A percentile compares a stretch with the other conserved stretches of the same genome.
These are phyloP conservation scores for Candida loeiensis DNA, from an alignment of 805 yeast species.

Conservation along the genomic window DNA sequence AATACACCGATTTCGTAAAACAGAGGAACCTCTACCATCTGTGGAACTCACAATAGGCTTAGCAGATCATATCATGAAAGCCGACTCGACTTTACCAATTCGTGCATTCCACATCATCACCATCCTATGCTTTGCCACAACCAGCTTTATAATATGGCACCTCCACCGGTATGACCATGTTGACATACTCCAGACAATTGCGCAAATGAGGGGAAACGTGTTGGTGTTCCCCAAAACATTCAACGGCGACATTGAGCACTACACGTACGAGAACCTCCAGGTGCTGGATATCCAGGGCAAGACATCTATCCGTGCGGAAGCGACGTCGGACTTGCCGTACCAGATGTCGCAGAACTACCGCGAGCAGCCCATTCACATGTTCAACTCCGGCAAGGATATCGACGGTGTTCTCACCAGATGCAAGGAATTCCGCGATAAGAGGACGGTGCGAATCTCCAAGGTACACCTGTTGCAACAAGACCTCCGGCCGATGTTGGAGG, in stretches of 20 bases:
- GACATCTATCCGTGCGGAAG: neutral
- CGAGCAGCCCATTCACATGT: slow-evolving; percentile 2
- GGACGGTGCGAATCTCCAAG: slow-evolving; percentile 1
- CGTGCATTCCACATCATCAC: too few relatives aligned
- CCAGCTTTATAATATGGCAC: neutral
- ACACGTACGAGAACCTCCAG: neutral
- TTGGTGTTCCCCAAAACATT: slow-evolving; percentile 5
- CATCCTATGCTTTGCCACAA: slow-evolving; percentile 1
- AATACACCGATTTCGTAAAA: too few relatives aligned
- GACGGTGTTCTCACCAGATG: neutral
- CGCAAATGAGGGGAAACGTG: neutral
- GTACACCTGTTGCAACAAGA: slow-evolving; percentile 4
- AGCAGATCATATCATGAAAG: too few relatives aligned
- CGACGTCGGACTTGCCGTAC: neutral
- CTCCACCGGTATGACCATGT: slow-evolving; percentile 3
- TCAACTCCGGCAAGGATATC: slow-evolving; percentile 4
- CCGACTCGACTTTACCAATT: too few relatives aligned
- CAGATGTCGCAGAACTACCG: slow-evolving; percentile 2
- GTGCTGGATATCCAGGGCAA: neutral
- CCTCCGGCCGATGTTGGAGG: slow-evolving; percentile 4
- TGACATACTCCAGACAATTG: neutral
- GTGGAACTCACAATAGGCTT: too few relatives aligned
- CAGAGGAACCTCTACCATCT: too few relatives aligned
- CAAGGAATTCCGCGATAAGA: slow-evolving; percentile 1
- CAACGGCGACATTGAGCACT: slow-evolving; percentile 1